Base-by-base conservation (phyloP, 2,329 filamentous ascomycete genomes). In the Trichocomaceae sp. region DNA sequence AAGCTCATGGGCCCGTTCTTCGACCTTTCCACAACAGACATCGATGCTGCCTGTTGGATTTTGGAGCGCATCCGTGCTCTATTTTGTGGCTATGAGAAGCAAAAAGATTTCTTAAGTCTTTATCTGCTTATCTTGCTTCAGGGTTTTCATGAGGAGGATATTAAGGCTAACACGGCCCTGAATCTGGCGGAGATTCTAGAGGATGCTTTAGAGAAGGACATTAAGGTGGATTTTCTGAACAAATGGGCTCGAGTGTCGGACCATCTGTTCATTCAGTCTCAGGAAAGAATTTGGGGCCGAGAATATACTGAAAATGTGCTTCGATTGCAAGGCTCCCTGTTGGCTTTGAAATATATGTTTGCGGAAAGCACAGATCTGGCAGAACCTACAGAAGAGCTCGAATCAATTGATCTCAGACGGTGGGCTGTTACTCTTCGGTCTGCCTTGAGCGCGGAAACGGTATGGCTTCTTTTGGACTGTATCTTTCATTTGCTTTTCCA, bases 401-500 rank as follows among this genome's bases (percentile, higher is more conserved):
- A 47, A 26, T 60, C 65, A 29, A 52, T 47, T 0, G 66, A 65
- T 33, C 44, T 74, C 22, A 58, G 60, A 9, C 62, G 58, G 41
- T 73, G 70, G 66, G 60, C 63, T 17, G 62, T 68, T 12, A 68
- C 66, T 50, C 59, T 75, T 23, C 66, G 66, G 13, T 73, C 65
- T 46, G 71, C 72, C 0, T 62, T 74, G 45, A 60, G 62, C n/a
- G 72, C 75, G 55, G 71, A 74, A 60, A 75, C 71, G 0, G 72
- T 74, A 61, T 60, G 70, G 62, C 20, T 31, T 19, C 8, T 5
- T 2, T 29, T 17, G 15, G 5, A 44, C 2, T 44, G 1, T 20
- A 31, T 13, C n/a, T 15, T 19, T 4, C 17, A 22, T 41, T 19
- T 13, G 13, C 17, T 19, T 35, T 6, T 8, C 5, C 29, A 6